phyloP scores from a whole-genome alignment of 164 flowering plant genomes.

The Stephania cephalantha region DNA sequence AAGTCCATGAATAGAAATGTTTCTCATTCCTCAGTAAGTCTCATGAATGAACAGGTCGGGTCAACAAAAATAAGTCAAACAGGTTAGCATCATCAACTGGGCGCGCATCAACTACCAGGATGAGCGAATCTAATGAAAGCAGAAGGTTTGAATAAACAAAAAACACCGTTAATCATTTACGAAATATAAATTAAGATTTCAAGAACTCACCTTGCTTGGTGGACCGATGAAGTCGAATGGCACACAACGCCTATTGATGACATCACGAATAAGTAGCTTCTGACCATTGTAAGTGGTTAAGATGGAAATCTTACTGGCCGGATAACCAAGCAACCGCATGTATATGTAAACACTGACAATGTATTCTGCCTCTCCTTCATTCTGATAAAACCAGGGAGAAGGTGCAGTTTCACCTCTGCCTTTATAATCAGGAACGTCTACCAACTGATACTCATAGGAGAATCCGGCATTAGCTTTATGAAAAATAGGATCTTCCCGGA shows the following conservation, averaged over 20 bases:
- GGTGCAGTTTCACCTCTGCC: slow-evolving; percentile 94
- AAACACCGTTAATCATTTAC: background rate
- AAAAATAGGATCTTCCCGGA: slow-evolving; percentile 55
- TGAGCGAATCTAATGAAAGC: too few relatives aligned
- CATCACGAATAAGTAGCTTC: slow-evolving; percentile 96
- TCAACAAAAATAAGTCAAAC: background rate
- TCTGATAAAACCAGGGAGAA: slow-evolving; percentile 98
- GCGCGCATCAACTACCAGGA: too few relatives aligned
- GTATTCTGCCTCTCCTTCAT: slow-evolving; percentile 98
- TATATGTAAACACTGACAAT: slow-evolving; percentile 88
- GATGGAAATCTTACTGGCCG: slow-evolving; percentile 90
- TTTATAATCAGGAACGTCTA: slow-evolving; percentile 89
- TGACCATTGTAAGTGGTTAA: slow-evolving; percentile 98
- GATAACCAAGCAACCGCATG: slow-evolving; percentile 91
- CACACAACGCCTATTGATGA: slow-evolving; percentile 67
- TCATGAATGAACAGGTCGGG: background rate
- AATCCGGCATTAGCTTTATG: slow-evolving; percentile 90
- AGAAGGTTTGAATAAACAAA: background rate
- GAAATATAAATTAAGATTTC: background rate
- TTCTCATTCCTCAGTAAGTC: background rate
- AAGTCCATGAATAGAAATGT: background rate
- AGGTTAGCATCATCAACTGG: background rate
- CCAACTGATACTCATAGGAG: slow-evolving; percentile 84
- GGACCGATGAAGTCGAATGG: slow-evolving; percentile 76
- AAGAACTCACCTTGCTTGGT: slow-evolving; percentile 64